Evolutionary conservation across 345 rosid genomes (phyloP).

Genomic region (Turritis glabra): DNA sequence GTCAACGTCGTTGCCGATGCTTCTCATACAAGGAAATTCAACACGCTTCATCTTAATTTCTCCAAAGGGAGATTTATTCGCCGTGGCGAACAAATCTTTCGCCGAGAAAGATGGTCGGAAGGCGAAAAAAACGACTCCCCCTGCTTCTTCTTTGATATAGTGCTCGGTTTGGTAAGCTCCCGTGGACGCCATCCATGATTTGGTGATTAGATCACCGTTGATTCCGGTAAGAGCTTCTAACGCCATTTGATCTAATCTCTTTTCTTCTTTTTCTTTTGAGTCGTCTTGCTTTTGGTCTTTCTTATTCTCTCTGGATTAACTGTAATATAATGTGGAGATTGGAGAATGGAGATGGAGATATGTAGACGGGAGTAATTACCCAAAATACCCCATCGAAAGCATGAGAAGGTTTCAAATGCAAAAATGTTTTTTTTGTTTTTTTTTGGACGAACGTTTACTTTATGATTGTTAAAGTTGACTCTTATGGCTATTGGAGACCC

Average conservation of each 20-base stretch:
- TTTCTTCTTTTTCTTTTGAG: not conserved
- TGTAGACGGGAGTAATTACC: not conserved
- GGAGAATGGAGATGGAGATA: no score
- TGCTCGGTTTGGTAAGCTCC: constrained; percentile 39
- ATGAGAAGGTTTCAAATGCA: not conserved
- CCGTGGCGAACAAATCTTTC: constrained; percentile 43
- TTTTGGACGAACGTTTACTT: no score
- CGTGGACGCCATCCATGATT: constrained; percentile 45
- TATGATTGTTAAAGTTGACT: not conserved
- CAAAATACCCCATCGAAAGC: constrained; percentile 13
- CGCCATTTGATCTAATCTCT: constrained; percentile 25
- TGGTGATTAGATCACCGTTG: constrained; percentile 43
- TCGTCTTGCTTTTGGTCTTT: constrained; percentile 17
- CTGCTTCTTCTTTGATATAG: constrained; percentile 33
- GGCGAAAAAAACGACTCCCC: constrained; percentile 38
- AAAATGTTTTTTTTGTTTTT: no score
- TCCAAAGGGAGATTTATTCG: constrained; percentile 48
- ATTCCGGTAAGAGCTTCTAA: constrained; percentile 33
- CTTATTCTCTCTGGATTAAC: no score
- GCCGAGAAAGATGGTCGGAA: constrained; percentile 55
- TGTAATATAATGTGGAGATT: no score
- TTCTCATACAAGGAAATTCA: constrained; percentile 58
- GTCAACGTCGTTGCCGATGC: constrained; percentile 47
- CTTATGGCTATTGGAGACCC: constrained; percentile 3
- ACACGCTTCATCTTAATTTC: constrained; percentile 45